A percentile compares a stretch with the other conserved stretches of the same genome.
These are phyloP conservation scores for Penicillium soppii DNA, from an alignment of 495 filamentous ascomycete genomes.

Conservation along the genomic window DNA sequence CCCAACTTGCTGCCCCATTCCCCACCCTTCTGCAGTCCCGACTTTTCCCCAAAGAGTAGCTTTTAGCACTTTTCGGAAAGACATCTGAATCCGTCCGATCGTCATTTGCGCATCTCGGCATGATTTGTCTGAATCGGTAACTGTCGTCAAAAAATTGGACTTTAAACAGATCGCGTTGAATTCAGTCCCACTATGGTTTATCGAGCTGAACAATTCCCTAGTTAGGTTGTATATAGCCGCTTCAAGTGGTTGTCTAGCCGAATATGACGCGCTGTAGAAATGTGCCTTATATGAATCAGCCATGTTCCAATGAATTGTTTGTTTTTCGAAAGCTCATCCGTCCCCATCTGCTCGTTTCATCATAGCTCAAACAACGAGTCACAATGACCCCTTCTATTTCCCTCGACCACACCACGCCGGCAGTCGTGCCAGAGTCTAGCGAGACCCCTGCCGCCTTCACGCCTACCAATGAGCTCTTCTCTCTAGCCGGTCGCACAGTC, in stretches of 20 bases:
- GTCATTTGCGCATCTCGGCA: neutral
- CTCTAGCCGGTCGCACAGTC: slow-evolving; percentile 65
- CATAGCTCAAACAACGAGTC: neutral
- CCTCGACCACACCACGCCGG: slow-evolving; percentile 23
- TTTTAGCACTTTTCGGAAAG: slow-evolving; percentile 3
- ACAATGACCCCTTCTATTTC: slow-evolving; percentile 30
- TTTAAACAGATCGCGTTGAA: neutral
- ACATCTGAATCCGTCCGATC: neutral
- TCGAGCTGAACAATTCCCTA: slow-evolving; percentile 10
- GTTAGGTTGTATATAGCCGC: slow-evolving; percentile 18
- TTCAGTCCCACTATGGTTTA: slow-evolving; percentile 13
- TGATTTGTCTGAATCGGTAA: too few species aligned
- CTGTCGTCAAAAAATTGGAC: slow-evolving; percentile 1
- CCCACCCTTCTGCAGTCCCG: neutral
- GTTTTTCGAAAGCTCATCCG: neutral
- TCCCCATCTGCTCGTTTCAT: neutral
- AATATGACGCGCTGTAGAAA: neutral
- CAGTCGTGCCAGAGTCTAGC: slow-evolving; percentile 20
- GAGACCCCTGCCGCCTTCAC: slow-evolving; percentile 24
- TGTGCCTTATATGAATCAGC: slow-evolving; percentile 10
- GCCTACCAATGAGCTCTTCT: slow-evolving; percentile 28
- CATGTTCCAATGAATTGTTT: neutral
- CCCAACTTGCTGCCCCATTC: neutral
- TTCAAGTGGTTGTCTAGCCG: neutral
- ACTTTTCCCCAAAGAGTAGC: slow-evolving; percentile 9